A percentile compares a stretch with the other conserved stretches of the same genome.
Conservation (phyloP, 768 basidiomycete species). For the Cystofilobasidium ferigula region DNA sequence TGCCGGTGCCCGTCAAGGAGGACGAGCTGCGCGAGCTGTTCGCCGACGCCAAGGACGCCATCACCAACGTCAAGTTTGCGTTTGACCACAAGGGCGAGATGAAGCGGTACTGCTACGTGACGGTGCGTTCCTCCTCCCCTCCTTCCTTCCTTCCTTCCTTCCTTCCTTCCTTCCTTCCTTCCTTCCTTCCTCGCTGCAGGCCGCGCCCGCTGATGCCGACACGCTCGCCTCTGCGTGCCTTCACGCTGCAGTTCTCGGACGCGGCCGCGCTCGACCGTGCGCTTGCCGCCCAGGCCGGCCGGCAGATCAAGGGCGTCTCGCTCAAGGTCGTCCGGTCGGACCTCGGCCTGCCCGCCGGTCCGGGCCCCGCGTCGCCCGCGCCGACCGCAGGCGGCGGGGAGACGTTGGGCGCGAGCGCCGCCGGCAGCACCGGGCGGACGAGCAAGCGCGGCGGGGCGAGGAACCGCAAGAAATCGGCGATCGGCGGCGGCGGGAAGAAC, state of each 20-base stretch:
- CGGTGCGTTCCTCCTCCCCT: slow-evolving; percentile 6
- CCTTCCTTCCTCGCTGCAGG: no score
- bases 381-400: background rate
- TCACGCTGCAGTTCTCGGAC: slow-evolving; percentile 12
- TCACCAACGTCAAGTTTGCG: slow-evolving; percentile 9
- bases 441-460: no score
- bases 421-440: no score
- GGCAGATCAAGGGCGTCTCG: background rate
- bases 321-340: slow-evolving; percentile 10
- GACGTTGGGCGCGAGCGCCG: background rate
- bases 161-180: no score
- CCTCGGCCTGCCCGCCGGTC: background rate
- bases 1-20: slow-evolving; percentile 47
- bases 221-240: background rate
- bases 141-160: background rate
- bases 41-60: slow-evolving; percentile 53
- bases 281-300: background rate
- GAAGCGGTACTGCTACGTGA: slow-evolving; percentile 17
- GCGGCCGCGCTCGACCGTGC: slow-evolving; percentile 8
- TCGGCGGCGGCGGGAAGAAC: no score
- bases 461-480: no score
- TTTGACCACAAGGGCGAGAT: slow-evolving; percentile 12
- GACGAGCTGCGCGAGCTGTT: slow-evolving; percentile 65
- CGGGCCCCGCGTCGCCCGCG: background rate
- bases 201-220: background rate